These are phyloP conservation scores for Fusarium sp. DNA, from an alignment of 2,329 filamentous ascomycete genomes.

Conservation along the genomic window DNA sequence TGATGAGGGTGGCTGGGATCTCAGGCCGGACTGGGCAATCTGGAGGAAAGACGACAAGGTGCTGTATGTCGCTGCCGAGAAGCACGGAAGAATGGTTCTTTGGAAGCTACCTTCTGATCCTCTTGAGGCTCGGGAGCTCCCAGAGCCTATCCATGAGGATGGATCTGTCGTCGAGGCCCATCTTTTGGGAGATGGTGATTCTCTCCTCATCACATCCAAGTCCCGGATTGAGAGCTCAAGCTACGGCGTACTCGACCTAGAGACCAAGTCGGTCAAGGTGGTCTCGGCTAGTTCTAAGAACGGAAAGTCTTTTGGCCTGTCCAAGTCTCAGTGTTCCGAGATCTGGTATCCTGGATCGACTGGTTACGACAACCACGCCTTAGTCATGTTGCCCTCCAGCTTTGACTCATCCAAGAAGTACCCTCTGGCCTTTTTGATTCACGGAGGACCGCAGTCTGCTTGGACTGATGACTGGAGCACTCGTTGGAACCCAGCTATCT, in stretches of 20 bases:
- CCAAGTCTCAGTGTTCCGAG: slow-evolving; percentile 71
- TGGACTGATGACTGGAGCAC: slow-evolving; percentile 84
- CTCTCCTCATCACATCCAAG: slow-evolving; percentile 74
- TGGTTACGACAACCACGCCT: slow-evolving; percentile 75
- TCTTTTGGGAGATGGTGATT: slow-evolving; percentile 60
- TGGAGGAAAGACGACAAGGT: slow-evolving; percentile 71
- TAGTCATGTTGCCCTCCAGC: slow-evolving; percentile 72
- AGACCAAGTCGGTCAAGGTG: slow-evolving; percentile 51
- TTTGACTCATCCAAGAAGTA: slow-evolving; percentile 81
- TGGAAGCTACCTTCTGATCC: slow-evolving; percentile 72
- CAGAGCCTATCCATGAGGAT: slow-evolving; percentile 62
- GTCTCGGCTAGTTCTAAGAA: slow-evolving; percentile 75
- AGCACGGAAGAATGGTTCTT: slow-evolving; percentile 71
- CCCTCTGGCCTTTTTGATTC: slow-evolving; percentile 82
- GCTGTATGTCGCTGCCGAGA: slow-evolving; percentile 81
- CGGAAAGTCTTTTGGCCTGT: slow-evolving; percentile 76
- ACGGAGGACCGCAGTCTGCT: slow-evolving; percentile 84
- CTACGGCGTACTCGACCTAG: slow-evolving; percentile 71
- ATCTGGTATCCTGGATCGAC: slow-evolving; percentile 77
- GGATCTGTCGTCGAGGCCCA: slow-evolving; percentile 68
- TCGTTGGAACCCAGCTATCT: slow-evolving; percentile 87
- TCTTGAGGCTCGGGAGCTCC: slow-evolving; percentile 60
- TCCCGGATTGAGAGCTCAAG: slow-evolving; percentile 79
- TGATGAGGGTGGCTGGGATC: slow-evolving; percentile 73
- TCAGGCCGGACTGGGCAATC: slow-evolving; percentile 66